These are phyloP conservation scores for Sclerotiophoma versabilis DNA, from an alignment of 2,329 filamentous ascomycete species.

Conservation along the genomic window DNA sequence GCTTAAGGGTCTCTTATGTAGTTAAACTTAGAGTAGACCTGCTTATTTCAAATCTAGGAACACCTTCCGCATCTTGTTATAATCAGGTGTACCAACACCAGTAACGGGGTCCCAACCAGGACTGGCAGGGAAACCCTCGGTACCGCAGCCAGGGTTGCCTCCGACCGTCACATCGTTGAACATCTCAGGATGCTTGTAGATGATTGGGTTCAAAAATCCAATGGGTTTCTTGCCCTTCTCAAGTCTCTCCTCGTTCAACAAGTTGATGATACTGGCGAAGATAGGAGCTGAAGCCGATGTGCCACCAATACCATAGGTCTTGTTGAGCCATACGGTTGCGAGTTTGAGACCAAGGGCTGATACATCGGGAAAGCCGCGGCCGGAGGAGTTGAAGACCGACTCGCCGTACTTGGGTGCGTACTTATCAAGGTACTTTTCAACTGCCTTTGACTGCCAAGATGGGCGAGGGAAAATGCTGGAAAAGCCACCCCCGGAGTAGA, in stretches of 20 bases:
- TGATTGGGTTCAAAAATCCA: slow-evolving; percentile 65
- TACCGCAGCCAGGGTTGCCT: slow-evolving; percentile 42
- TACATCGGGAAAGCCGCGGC: slow-evolving; percentile 67
- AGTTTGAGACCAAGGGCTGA: slow-evolving; percentile 62
- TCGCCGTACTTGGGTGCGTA: slow-evolving; percentile 16
- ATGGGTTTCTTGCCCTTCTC: slow-evolving; percentile 55
- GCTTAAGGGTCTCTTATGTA: background rate
- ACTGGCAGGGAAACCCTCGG: slow-evolving; percentile 33
- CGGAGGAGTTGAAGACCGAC: slow-evolving; percentile 37
- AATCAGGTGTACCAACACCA: slow-evolving; percentile 27
- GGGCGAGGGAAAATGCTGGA: slow-evolving; percentile 56
- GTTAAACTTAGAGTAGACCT: too few species aligned
- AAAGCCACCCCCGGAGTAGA: slow-evolving; percentile 53
- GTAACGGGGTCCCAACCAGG: slow-evolving; percentile 41
- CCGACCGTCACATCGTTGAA: slow-evolving; percentile 53
- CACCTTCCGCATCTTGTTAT: slow-evolving; percentile 26
- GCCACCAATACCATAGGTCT: slow-evolving; percentile 51
- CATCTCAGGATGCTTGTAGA: slow-evolving; percentile 57
- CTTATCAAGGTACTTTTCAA: slow-evolving; percentile 17
- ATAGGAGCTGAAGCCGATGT: slow-evolving; percentile 63
- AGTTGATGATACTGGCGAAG: slow-evolving; percentile 62
- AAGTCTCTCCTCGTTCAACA: slow-evolving; percentile 67
- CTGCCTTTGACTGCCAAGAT: slow-evolving; percentile 51
- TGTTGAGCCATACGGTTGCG: slow-evolving; percentile 46
- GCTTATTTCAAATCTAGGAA: slow-evolving; percentile 19